Percentiles rank a stretch among this genome's conserved stretches.
These are phyloP conservation scores for Mycosarcoma maydis DNA, from an alignment of 1,284 basidiomycete species.

Conservation along the genomic window DNA sequence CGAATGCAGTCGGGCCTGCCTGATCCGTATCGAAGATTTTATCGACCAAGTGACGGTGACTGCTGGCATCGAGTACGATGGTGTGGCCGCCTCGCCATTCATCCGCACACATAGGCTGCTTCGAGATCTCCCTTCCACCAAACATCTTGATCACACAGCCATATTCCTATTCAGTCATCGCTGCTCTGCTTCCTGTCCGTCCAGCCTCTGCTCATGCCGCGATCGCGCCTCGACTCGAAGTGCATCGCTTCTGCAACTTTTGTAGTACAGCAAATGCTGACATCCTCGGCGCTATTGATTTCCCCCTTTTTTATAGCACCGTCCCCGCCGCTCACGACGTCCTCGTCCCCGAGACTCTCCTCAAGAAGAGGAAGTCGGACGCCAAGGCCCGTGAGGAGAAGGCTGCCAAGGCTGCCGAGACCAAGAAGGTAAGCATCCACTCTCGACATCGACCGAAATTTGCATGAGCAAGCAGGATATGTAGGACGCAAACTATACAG, in stretches of 20 bases:
- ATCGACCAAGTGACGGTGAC: too few species aligned
- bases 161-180: background rate
- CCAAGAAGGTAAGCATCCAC: constrained; percentile 80
- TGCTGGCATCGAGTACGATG: too few species aligned
- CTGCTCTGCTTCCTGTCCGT: background rate
- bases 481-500: background rate
- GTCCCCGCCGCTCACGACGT: constrained; percentile 64
- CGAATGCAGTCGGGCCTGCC: too few species aligned
- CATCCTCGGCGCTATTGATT: background rate
- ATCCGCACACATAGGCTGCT: too few species aligned
- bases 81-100: too few species aligned
- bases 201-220: constrained; percentile 13
- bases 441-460: constrained; percentile 74
- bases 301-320: constrained; percentile 43
- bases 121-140: too few species aligned
- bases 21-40: too few species aligned
- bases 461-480: constrained; percentile 71
- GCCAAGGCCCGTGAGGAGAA: constrained; percentile 98
- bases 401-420: constrained; percentile 82
- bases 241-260: too few species aligned
- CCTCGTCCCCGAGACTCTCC: constrained; percentile 66
- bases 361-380: constrained; percentile 90
- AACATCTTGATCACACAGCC: background rate
- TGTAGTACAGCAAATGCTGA: constrained; percentile 20
- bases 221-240: constrained; percentile 2